phyloP scores from a whole-genome alignment of 345 rosid species.

The Turritis glabra region DNA sequence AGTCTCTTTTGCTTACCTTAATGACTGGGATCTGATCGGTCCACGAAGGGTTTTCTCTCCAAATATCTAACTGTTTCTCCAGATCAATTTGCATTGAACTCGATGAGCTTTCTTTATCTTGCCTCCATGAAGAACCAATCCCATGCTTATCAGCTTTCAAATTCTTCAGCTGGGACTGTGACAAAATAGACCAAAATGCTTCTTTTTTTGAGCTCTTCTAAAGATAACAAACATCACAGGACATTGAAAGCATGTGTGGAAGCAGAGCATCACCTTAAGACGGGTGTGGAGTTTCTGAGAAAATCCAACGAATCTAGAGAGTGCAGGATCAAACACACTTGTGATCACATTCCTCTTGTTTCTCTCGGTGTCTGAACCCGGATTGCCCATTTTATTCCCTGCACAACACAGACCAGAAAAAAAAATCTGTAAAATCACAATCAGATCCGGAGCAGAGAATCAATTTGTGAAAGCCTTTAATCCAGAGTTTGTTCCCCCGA shows the following conservation, averaged over 20 bases:
- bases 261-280: slow-evolving; percentile 49
- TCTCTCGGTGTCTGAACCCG: slow-evolving; percentile 33
- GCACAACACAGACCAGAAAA: slow-evolving; percentile 21
- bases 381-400: slow-evolving; percentile 38
- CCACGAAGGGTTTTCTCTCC: slow-evolving; percentile 88
- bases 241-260: not conserved
- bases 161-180: slow-evolving; percentile 59
- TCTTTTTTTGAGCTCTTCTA: not conserved
- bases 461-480: not conserved
- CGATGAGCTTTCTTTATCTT: slow-evolving; percentile 41
- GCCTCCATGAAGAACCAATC: slow-evolving; percentile 40
- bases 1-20: slow-evolving; percentile 52
- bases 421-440: slow-evolving; percentile 24
- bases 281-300: slow-evolving; percentile 53
- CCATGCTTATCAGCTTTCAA: slow-evolving; percentile 43
- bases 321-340: slow-evolving; percentile 57
- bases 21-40: slow-evolving; percentile 54
- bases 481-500: slow-evolving; percentile 10
- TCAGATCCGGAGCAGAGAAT: slow-evolving; percentile 26
- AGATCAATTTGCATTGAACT: slow-evolving; percentile 46
- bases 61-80: slow-evolving; percentile 65
- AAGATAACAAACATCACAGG: not conserved
- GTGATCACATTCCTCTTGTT: slow-evolving; percentile 35
- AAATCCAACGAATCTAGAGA: slow-evolving; percentile 52
- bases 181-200: slow-evolving; percentile 20